Percentiles rank a stretch among this genome's conserved stretches.
Evolutionary conservation across 192 early-diverging fungal species (phyloP).

Genomic region (Backusella liffmaniae): DNA sequence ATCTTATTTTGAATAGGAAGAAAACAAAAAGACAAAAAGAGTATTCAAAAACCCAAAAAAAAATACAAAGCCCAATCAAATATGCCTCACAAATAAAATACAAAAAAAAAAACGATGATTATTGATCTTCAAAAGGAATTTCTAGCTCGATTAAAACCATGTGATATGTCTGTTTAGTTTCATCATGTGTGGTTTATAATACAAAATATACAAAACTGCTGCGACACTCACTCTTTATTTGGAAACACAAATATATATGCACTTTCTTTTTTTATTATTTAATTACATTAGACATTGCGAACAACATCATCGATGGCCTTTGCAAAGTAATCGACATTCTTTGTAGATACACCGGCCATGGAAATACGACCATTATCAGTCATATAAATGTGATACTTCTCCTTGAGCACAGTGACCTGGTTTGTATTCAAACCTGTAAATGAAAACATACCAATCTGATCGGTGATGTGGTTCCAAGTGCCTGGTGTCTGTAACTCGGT

Average conservation of each 20-base stretch:
- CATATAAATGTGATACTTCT: conserved; percentile 92
- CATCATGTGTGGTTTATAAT: background rate
- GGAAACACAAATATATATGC: background rate
- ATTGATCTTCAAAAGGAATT: background rate
- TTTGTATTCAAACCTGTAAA: conserved; percentile 73
- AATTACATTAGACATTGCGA: conserved; percentile 51
- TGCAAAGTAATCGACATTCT: conserved; percentile 90
- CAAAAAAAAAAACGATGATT: too few species aligned
- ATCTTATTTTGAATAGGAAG: background rate
- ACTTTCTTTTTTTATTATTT: background rate
- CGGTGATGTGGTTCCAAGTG: conserved; percentile 92
- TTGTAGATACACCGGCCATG: conserved; percentile 89
- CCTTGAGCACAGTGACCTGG: conserved; percentile 79
- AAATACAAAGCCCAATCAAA: background rate
- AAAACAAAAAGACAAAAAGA: background rate
- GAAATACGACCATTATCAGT: conserved; percentile 94
- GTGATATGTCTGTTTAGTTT: background rate
- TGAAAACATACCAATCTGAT: conserved; percentile 99
- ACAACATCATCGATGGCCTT: conserved; percentile 89
- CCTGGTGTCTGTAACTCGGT: conserved; percentile 81
- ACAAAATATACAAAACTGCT: background rate
- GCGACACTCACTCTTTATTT: background rate
- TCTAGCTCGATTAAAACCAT: background rate
- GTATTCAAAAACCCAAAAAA: background rate
- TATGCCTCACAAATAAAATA: background rate